These are phyloP conservation scores for Ormosia semicastrata DNA, from an alignment of 306 rosid species.

Conservation along the genomic window DNA sequence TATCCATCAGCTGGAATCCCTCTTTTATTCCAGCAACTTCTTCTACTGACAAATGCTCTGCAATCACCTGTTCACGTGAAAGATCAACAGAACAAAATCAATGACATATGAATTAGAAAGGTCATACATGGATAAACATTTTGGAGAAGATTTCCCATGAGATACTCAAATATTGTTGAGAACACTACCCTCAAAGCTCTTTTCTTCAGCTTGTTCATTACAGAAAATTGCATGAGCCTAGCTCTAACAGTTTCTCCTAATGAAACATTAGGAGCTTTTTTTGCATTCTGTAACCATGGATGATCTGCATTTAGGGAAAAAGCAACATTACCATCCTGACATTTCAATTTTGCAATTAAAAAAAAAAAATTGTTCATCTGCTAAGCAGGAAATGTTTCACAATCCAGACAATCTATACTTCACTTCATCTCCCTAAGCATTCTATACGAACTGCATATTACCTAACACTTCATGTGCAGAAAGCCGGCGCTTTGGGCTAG, in stretches of 20 bases:
- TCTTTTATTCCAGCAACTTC: slow-evolving; percentile 90
- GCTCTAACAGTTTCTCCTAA: slow-evolving; percentile 89
- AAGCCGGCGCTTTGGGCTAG: slow-evolving; percentile 73
- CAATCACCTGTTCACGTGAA: slow-evolving; percentile 65
- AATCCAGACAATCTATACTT: not conserved
- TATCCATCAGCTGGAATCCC: slow-evolving; percentile 81
- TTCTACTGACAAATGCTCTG: slow-evolving; percentile 81
- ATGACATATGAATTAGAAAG: not conserved
- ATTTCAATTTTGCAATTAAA: not conserved
- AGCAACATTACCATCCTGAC: slow-evolving; percentile 10
- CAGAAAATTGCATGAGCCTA: slow-evolving; percentile 90
- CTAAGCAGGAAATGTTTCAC: not conserved
- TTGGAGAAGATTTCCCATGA: not conserved
- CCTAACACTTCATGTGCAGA: slow-evolving; percentile 89
- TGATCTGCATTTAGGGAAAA: slow-evolving; percentile 64
- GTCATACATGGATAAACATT: slow-evolving; percentile 6
- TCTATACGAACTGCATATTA: slow-evolving; percentile 27
- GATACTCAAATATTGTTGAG: slow-evolving; percentile 5
- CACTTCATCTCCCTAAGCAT: not conserved
- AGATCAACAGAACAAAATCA: slow-evolving; percentile 21
- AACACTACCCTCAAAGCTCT: slow-evolving; percentile 83
- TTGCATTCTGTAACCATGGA: slow-evolving; percentile 87
- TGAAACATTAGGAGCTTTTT: slow-evolving; percentile 87
- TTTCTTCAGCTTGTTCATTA: slow-evolving; percentile 98
- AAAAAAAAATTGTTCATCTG: not conserved